Conservation (phyloP, 2,329 filamentous ascomycete genomes). For the Grosmannia penicillata region DNA sequence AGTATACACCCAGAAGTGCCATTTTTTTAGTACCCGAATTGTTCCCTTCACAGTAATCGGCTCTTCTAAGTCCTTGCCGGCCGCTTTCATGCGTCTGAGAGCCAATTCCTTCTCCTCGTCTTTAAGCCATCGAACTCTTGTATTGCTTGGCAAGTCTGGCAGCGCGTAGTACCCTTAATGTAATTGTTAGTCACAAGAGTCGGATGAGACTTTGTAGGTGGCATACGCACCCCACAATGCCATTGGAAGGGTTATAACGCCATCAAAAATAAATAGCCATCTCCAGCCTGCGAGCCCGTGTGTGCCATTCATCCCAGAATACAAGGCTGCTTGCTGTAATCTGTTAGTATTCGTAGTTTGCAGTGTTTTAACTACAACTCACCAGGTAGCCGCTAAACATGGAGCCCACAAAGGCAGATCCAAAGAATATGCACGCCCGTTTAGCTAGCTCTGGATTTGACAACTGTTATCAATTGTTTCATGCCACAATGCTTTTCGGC, state of each 20-base stretch:
- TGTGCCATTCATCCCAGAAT: background rate
- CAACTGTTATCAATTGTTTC: too few species aligned
- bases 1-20: constrained; percentile 3
- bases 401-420: background rate
- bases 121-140: background rate
- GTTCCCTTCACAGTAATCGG: background rate
- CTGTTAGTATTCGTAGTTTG: background rate
- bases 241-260: background rate
- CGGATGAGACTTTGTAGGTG: background rate
- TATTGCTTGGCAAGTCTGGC: constrained; percentile 1
- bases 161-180: background rate
- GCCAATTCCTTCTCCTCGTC: background rate
- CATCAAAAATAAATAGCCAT: constrained; percentile 1
- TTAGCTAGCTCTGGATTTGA: constrained; percentile 1
- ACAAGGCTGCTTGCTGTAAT: background rate
- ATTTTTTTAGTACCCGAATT: background rate
- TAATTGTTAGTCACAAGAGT: background rate
- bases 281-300: background rate
- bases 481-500: too few species aligned
- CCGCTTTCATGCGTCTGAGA: background rate
- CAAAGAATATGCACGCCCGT: constrained; percentile 1
- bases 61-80: background rate
- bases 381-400: constrained; percentile 2
- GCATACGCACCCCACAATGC: background rate
- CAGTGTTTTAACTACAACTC: background rate